A percentile compares a stretch with the other conserved stretches of the same genome.
These are phyloP conservation scores for cucumber (Cucumis sativus) DNA, from an alignment of 306 rosid species.

Conservation along the genomic window Cucumber_9930_V3 NC_026656.2:10006001-10006500, in stretches of 20 bases:
- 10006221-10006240: not conserved
- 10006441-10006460: not conserved
- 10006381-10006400: too few species aligned
- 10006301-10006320: too few species aligned
- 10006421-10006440: not conserved
- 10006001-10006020: not conserved
- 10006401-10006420: too few species aligned
- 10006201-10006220: not conserved
- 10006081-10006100: not conserved
- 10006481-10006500: not conserved
- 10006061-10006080: not conserved
- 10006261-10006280: not conserved
- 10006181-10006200: too few species aligned
- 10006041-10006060: not conserved
- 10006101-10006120: not conserved
- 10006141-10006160: not conserved
- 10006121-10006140: not conserved
- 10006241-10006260: not conserved
- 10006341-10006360: too few species aligned
- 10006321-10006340: too few species aligned
- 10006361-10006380: too few species aligned
- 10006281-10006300: not conserved
- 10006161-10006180: not conserved
- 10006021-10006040: not conserved
- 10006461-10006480: not conserved